Conservation (phyloP, 169 alveolate genomes). For the Pseudocohnilembus persalinus region DNA sequence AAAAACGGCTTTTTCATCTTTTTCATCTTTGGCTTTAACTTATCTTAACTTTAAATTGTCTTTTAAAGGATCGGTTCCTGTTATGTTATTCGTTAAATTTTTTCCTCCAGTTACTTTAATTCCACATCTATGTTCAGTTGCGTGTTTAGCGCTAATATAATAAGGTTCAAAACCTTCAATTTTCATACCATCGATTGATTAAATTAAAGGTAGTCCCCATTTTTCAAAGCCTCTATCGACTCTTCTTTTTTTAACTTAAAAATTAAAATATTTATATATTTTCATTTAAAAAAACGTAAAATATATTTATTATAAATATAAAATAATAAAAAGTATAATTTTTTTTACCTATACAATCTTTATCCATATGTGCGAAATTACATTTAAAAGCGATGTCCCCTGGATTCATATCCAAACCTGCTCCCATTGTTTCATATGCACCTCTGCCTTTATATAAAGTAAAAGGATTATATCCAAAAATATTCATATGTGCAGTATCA, state of each 20-base stretch:
- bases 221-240: conserved; percentile 51
- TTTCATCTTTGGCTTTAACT: conserved; percentile 29
- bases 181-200: conserved; percentile 44
- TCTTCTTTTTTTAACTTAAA: no score
- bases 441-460: conserved; percentile 72
- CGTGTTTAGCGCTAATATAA: conserved; percentile 51
- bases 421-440: conserved; percentile 77
- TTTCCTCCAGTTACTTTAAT: conserved; percentile 55
- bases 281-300: no score
- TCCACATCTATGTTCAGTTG: conserved; percentile 82
- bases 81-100: conserved; percentile 49
- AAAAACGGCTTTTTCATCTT: conserved; percentile 34
- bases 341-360: conserved; percentile 60
- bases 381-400: conserved; percentile 82
- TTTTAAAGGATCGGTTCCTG: conserved; percentile 72
- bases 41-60: conserved; percentile 50
- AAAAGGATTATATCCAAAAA: conserved; percentile 70
- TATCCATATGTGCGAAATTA: conserved; percentile 67
- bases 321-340: conserved; percentile 51
- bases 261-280: no score
- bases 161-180: conserved; percentile 50
- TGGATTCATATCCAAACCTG: conserved; percentile 61
- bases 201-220: conserved; percentile 75
- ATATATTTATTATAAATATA: no score
- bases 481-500: conserved; percentile 79